phyloP scores from a whole-genome alignment of 2,329 filamentous ascomycete genomes.

The Pseudogymnoascus sp. region DNA sequence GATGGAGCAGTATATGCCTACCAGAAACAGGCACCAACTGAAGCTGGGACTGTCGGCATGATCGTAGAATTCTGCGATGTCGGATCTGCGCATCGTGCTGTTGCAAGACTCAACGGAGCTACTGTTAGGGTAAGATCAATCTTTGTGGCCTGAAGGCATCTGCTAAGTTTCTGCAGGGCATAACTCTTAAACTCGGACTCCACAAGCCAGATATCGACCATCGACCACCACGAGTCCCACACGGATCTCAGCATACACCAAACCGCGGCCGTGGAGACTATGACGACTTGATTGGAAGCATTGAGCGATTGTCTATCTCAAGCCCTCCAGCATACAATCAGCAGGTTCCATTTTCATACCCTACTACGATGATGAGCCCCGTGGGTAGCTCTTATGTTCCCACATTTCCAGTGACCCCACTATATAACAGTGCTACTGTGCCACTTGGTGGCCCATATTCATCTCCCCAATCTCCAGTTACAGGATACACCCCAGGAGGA shows the following conservation, averaged over 20 bases:
- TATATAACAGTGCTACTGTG: neutral
- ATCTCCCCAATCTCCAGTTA: neutral
- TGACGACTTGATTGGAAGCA: slow-evolving; percentile 7
- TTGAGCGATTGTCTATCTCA: slow-evolving; percentile 6
- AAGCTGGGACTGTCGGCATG: slow-evolving; percentile 38
- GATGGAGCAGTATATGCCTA: slow-evolving; percentile 48
- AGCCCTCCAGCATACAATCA: neutral
- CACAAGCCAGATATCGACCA: slow-evolving; percentile 9
- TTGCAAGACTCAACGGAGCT: slow-evolving; percentile 34
- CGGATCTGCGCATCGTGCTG: slow-evolving; percentile 35
- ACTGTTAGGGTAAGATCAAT: slow-evolving; percentile 20
- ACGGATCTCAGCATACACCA: slow-evolving; percentile 3
- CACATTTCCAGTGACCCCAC: neutral
- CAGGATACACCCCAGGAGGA: neutral
- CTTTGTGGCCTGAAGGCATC: neutral
- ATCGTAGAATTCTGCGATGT: slow-evolving; percentile 47
- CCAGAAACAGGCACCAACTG: slow-evolving; percentile 34
- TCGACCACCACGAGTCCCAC: neutral
- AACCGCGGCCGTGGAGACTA: slow-evolving; percentile 3
- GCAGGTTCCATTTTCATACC: slow-evolving; percentile 5
- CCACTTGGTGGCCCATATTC: slow-evolving; percentile 11
- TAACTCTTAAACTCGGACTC: slow-evolving; percentile 4
- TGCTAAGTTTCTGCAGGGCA: slow-evolving; percentile 3
- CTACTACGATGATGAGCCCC: slow-evolving; percentile 11
- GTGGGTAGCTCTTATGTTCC: slow-evolving; percentile 12